A percentile compares a stretch with the other conserved stretches of the same genome.
Evolutionary conservation across 306 rosid genomes (phyloP).

Genomic region (Ammopiptanthus mongolicus): DNA sequence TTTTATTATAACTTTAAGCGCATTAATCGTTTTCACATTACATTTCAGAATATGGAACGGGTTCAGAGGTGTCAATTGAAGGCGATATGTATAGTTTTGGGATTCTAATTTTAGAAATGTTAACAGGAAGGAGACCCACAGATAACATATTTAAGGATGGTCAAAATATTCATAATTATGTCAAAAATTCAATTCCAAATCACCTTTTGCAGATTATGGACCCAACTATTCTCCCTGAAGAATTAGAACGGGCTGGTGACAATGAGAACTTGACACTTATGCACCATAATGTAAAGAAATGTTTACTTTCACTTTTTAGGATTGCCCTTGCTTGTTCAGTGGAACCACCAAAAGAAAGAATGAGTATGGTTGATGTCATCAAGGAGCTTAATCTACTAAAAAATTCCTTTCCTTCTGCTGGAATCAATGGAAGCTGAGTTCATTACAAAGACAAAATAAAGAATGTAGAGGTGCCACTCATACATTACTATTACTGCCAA

Average conservation of each 20-base stretch:
- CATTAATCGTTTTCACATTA: no score
- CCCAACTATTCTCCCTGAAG: background rate
- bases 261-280: background rate
- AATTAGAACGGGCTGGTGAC: background rate
- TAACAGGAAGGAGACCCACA: conserved; percentile 7
- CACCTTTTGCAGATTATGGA: background rate
- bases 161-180: background rate
- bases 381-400: conserved; percentile 6
- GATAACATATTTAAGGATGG: conserved; percentile 7
- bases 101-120: conserved; percentile 18
- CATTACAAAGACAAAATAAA: no score
- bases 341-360: conserved; percentile 13
- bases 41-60: conserved; percentile 1
- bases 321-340: conserved; percentile 21
- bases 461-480: no score
- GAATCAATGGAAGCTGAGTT: no score
- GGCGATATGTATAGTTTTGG: conserved; percentile 24
- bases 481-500: no score
- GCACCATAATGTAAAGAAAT: background rate
- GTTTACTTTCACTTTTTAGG: conserved; percentile 2
- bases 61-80: conserved; percentile 1
- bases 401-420: background rate
- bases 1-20: no score
- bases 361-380: background rate
- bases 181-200: no score